Base-by-base conservation (phyloP, 768 basidiomycete species). In the Leccinum longicurvipes region DNA sequence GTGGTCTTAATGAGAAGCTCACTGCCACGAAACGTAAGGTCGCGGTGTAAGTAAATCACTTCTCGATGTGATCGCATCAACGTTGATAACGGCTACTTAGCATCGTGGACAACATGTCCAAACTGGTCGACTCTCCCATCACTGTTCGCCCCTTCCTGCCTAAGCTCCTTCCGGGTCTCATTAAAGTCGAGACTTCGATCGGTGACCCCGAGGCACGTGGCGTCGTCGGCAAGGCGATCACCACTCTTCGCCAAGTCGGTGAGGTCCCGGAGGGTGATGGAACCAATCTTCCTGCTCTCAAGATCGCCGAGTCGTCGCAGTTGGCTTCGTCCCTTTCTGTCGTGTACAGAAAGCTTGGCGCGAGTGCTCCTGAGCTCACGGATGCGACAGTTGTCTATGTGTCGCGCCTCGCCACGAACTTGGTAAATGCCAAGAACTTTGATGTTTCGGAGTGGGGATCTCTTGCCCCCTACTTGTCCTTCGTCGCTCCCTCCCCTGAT, bases 121-220 rank as follows among this genome's bases (percentile, higher is more conserved):
- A 97, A 79, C 86, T 98, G 68, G 95, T 98, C 69, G 94, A 96
- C 77, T 96, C 93, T 25, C 83, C 87, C 52, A 77, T 93, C 75
- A 96, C 93, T 50, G 95, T 98, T 75, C 89, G 95, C 68, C 95
- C 95, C 57, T 98, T 98, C 89, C 69, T 98, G 63, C 94, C 93
- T 67, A 94, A 91, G 75, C 87, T 98, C 31, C 86, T 98, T 64
- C 95, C 95, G 24, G 93, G 91, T 63, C 82, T 98, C 54, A 83
- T 98, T 80, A 98, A 98, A 85, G 87, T 96, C 61, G 91, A 96
- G 81, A 82, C 83, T 58, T 83, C 89, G 67, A 93, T 98, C 57
- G 95, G 92, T 77, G 97, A 99, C 76, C 97, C 97, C 53, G 97
- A 99, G 74, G 97, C 97, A 46, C 97, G 97, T 75, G 81, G 86